Percentiles rank a stretch among this genome's conserved stretches.
These are phyloP conservation scores for Moniliophthora roreri DNA, from an alignment of 1,284 basidiomycete species.

Conservation along the genomic window DNA sequence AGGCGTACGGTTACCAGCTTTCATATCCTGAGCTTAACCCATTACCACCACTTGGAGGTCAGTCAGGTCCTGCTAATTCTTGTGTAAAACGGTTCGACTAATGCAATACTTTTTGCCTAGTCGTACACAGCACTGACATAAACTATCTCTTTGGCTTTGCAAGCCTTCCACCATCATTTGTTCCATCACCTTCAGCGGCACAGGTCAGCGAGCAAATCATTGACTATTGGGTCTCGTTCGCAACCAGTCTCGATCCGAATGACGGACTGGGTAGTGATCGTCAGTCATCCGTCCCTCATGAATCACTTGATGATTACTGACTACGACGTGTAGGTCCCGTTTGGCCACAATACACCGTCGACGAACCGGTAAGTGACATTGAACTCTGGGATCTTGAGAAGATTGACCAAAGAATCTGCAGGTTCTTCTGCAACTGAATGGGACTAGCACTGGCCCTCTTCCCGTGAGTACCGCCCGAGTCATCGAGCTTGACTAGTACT, in stretches of 20 bases:
- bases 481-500: too few species aligned
- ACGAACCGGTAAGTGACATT: too few species aligned
- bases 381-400: too few species aligned
- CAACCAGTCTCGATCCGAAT: too few species aligned
- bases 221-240: too few species aligned
- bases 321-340: slow-evolving; percentile 31
- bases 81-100: too few species aligned
- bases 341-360: slow-evolving; percentile 36
- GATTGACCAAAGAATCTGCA: slow-evolving; percentile 23
- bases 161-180: too few species aligned
- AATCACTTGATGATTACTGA: too few species aligned
- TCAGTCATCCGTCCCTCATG: slow-evolving; percentile 18
- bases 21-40: slow-evolving; percentile 36
- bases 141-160: background rate
- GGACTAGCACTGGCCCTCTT: slow-evolving; percentile 16
- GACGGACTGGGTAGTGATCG: slow-evolving; percentile 38
- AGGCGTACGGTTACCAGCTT: slow-evolving; percentile 48
- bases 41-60: slow-evolving; percentile 32
- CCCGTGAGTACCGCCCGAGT: too few species aligned
- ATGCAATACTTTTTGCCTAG: too few species aligned
- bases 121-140: background rate
- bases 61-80: background rate
- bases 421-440: slow-evolving; percentile 24
- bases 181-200: too few species aligned
- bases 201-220: slow-evolving; percentile 33